A percentile compares a stretch with the other conserved stretches of the same genome.
phyloP scores from a whole-genome alignment of 768 basidiomycete species.

The Coprinopsis strossmayeri region DNA sequence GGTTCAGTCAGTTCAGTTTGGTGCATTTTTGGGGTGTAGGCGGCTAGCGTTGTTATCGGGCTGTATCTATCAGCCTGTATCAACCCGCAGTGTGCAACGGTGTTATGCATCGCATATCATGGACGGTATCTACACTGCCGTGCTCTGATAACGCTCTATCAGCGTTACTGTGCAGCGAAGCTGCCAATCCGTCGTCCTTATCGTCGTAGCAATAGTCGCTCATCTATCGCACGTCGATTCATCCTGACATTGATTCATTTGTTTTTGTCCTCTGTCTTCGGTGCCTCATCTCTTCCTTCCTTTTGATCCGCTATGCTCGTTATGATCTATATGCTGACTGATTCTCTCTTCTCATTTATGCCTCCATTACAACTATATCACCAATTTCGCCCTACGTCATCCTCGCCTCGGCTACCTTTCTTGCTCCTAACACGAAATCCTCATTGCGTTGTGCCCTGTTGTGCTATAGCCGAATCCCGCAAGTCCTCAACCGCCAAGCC shows the following conservation, averaged over 20 bases:
- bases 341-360: too few species aligned
- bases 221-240: background rate
- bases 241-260: background rate
- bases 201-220: background rate
- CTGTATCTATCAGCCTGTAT: background rate
- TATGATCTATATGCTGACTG: too few species aligned
- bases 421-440: too few species aligned
- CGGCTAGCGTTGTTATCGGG: background rate
- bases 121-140: background rate
- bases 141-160: background rate
- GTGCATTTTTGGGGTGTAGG: background rate
- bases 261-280: too few species aligned
- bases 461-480: background rate
- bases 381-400: too few species aligned
- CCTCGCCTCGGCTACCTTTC: too few species aligned
- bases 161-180: background rate
- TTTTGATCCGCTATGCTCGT: too few species aligned
- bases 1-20: background rate
- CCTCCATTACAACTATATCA: too few species aligned
- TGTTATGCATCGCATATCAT: background rate
- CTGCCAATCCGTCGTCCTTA: background rate
- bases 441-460: too few species aligned
- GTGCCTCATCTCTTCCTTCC: too few species aligned
- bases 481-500: background rate
- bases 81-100: background rate